Evolutionary conservation across 305 asterid species (phyloP).

Genomic region (Petunia hybrid): DNA sequence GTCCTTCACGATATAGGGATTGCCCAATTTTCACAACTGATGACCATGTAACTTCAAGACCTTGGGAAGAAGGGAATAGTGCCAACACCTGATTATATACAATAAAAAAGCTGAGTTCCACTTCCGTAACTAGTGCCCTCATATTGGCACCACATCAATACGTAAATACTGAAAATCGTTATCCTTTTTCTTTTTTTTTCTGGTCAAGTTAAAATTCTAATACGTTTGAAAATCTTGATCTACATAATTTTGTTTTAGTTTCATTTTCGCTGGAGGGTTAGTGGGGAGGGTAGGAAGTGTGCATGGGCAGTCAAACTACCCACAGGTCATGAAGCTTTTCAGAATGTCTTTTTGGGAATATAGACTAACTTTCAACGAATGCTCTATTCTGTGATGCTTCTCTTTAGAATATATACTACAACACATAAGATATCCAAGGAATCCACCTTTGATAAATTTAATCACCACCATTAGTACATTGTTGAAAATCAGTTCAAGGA

Average conservation of each 20-base stretch:
- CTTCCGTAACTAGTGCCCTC: no score
- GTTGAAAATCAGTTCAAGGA: neutral
- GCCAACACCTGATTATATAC: slow-evolving; percentile 66
- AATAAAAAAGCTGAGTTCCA: no score
- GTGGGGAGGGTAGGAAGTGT: no score
- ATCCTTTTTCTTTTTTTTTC: no score
- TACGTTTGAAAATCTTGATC: no score
- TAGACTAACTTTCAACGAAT: neutral
- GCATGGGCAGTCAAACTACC: neutral
- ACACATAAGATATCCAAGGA: neutral
- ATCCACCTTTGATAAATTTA: neutral
- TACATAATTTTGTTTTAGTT: no score
- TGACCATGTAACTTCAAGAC: slow-evolving; percentile 92
- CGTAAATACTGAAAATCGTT: no score
- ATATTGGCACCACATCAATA: no score
- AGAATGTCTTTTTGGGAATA: neutral
- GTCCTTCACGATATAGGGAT: slow-evolving; percentile 94
- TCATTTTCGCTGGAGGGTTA: no score
- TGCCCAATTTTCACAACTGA: slow-evolving; percentile 95
- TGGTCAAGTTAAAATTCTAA: no score
- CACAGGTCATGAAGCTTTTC: neutral
- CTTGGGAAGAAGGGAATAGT: slow-evolving; percentile 96
- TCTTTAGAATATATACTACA: neutral
- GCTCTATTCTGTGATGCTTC: neutral
- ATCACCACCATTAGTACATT: neutral